Evolutionary conservation across 2,329 filamentous ascomycete genomes (phyloP).

Genomic region (Diplodia scrobiculata): DNA sequence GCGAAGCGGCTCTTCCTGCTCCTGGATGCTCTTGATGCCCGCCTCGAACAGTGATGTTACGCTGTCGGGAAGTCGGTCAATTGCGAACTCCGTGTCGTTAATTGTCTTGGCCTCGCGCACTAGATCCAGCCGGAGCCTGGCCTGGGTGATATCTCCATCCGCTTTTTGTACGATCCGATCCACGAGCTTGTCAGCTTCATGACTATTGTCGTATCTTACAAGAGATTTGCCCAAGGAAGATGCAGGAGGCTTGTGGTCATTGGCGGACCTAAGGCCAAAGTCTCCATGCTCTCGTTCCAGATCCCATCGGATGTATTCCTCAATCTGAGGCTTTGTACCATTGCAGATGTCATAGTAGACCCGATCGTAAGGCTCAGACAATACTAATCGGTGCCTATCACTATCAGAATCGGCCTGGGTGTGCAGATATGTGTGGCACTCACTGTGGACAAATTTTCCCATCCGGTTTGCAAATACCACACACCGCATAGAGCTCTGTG

Average conservation of each 20-base stretch:
- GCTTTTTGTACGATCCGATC: background rate
- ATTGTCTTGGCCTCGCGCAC: background rate
- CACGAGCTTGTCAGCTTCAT: background rate
- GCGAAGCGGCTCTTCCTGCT: background rate
- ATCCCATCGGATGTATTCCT: background rate
- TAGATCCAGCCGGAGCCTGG: background rate
- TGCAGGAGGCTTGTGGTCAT: background rate
- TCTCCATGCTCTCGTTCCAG: background rate
- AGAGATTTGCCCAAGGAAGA: background rate
- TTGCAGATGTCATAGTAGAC: background rate
- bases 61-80: background rate
- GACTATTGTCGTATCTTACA: background rate
- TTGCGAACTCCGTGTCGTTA: background rate
- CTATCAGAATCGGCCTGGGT: background rate
- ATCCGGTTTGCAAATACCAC: background rate
- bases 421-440: background rate
- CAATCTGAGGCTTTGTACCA: background rate
- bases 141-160: background rate
- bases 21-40: background rate
- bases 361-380: background rate
- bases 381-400: background rate
- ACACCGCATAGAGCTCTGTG: accelerated
- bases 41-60: background rate
- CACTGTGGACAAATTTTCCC: background rate
- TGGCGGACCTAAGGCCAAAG: background rate